Evolutionary conservation across 176 grass and related monocot genomes (phyloP), one percentile per base, ranked within the genome.

Genomic region (Metroxylon sagu): DNA sequence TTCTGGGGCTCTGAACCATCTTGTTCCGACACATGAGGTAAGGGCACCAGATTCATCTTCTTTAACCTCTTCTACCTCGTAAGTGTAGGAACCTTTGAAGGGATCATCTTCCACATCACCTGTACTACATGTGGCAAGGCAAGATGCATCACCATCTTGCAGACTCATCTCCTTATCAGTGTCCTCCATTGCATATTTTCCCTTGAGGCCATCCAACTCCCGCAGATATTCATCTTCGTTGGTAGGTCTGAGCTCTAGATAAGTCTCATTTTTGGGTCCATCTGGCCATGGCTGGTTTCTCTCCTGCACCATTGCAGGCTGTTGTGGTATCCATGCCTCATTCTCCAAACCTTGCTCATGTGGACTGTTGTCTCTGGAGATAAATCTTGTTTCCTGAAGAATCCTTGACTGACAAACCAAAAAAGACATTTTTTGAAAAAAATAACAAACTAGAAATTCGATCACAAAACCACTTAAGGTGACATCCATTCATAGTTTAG

Each of bases 1-100:
- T 61, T 97, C 92, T 48, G 92, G 83, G 69, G 87, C 87, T 60
- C 83, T 79, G 53, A 85, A 97, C 83, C 92, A 97, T 52, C 92
- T 71, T 54, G 92, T 97, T 29, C 92, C 92, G 25, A 97, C 92
- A 54, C 78, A 88, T 70, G 92, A 90, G 14, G 92, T 97, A 29
- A 90, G 77, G 64, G 61, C 66, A 62, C 86, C 86, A 16, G 77
- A 73, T 4, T 69, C 73, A 68, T 77, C 83, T 27, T 21, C 64
- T 43, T 72, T 62, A 25, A 60, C 78, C 54, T 84, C 76, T 75
- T 89, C 81, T 18, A 65, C 62, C 61, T 95, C 86, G 26, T 84
- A 84, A 8, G 80, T 77, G 69, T 82, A 88, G 48, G 83, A 87
- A 16, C 80, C 31, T 59, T 76, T 80, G 21, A 85, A 83, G 18